Evolutionary conservation across 2,329 filamentous ascomycete genomes (phyloP).

Genomic region (Colletotrichum chrysophilum): DNA sequence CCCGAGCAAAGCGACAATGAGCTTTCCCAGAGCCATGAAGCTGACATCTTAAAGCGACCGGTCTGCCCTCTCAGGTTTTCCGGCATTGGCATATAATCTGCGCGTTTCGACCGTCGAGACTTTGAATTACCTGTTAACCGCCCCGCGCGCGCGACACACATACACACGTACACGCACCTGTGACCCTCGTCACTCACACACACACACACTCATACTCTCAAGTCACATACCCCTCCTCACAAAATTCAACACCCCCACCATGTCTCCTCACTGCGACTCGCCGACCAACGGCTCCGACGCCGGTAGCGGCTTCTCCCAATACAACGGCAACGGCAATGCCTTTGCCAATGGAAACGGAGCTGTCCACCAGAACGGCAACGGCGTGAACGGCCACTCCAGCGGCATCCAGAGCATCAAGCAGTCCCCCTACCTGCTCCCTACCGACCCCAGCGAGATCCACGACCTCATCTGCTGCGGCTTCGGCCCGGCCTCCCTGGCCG

Average conservation of each 20-base stretch:
- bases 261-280: conserved; percentile 42
- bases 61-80: not conserved
- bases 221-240: not conserved
- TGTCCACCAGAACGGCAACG: conserved; percentile 12
- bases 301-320: conserved; percentile 10
- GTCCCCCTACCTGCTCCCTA: conserved; percentile 54
- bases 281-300: conserved; percentile 28
- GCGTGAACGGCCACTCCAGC: conserved; percentile 2
- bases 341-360: conserved; percentile 19
- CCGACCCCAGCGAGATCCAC: conserved; percentile 68
- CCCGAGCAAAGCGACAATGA: not conserved
- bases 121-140: not conserved
- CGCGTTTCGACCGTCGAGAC: not conserved
- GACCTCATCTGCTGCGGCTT: conserved; percentile 93
- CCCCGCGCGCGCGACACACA: not conserved
- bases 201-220: not conserved
- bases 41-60: conserved; percentile 15
- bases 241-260: conserved; percentile 24
- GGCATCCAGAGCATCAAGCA: conserved; percentile 9
- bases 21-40: not conserved
- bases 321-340: conserved; percentile 25
- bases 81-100: not conserved
- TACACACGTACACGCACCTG: not conserved
- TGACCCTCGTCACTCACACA: not conserved
- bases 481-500: conserved; percentile 86